A percentile compares a stretch with the other conserved stretches of the same genome.
These are phyloP conservation scores for Platanthera zijinensis DNA, from an alignment of 106 monocot genomes.

Conservation along the genomic window DNA sequence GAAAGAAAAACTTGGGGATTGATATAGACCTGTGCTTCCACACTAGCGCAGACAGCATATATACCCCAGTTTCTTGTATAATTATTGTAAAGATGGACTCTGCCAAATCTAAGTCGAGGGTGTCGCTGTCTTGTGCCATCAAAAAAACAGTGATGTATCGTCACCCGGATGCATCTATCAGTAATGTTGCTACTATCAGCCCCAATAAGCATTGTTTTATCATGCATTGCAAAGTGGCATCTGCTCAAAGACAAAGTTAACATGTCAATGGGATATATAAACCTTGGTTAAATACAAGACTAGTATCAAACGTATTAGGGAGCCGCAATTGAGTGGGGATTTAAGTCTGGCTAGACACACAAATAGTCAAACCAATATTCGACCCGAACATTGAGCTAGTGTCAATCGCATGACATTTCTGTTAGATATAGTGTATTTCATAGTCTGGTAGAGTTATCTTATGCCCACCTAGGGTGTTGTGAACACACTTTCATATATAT, in stretches of 20 bases:
- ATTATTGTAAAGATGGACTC: conserved; percentile 90
- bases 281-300: not conserved
- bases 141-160: conserved; percentile 96
- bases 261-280: not conserved
- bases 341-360: too few species aligned
- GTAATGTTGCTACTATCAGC: conserved; percentile 49
- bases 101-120: conserved; percentile 82
- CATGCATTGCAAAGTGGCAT: conserved; percentile 70
- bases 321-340: too few species aligned
- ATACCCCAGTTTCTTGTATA: conserved; percentile 93
- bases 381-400: too few species aligned
- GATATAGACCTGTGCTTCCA: conserved; percentile 65
- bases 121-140: conserved; percentile 79
- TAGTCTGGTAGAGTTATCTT: too few species aligned
- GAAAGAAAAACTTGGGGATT: not conserved
- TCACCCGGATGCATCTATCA: conserved; percentile 82
- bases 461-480: too few species aligned
- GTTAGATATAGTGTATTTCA: too few species aligned
- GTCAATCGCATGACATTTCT: too few species aligned
- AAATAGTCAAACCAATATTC: too few species aligned
- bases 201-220: conserved; percentile 91
- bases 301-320: too few species aligned
- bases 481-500: too few species aligned
- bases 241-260: conserved; percentile 24
- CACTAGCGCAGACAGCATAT: conserved; percentile 92